phyloP scores from a whole-genome alignment of 371 early-diverging fungal species.

The Haplosporangium sp. region DNA sequence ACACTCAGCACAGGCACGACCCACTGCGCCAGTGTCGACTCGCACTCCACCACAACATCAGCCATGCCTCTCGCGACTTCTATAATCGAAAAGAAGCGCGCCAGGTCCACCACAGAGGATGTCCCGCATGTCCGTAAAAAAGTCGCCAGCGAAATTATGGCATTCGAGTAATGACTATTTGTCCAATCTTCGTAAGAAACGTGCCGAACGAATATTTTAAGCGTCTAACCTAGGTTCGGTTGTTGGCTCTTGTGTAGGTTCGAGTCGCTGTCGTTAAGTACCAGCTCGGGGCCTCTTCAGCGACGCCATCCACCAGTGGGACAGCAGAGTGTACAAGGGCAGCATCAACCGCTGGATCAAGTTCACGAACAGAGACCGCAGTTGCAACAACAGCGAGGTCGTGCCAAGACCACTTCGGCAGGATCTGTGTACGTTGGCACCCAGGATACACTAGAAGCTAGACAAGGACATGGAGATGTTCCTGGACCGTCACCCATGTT shows the following conservation, averaged over 20 bases:
- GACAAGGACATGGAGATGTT: not conserved
- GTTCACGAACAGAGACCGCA: conserved; percentile 2
- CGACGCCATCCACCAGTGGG: conserved; percentile 13
- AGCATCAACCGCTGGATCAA: conserved; percentile 1
- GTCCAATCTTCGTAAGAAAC: not conserved
- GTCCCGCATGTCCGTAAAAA: conserved; percentile 33
- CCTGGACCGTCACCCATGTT: not conserved
- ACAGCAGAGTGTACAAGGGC: conserved; percentile 8
- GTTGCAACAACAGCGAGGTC: conserved; percentile 17
- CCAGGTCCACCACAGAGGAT: conserved; percentile 18
- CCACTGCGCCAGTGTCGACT: not conserved
- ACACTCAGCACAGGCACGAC: not conserved
- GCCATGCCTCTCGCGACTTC: not conserved
- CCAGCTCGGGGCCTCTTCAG: not conserved
- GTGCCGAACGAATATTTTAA: too few species aligned
- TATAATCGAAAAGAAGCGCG: conserved; percentile 35
- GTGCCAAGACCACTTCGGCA: conserved; percentile 23
- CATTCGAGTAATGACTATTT: conserved; percentile 33
- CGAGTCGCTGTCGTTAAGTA: conserved; percentile 45
- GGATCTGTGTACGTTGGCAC: not conserved
- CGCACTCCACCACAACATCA: not conserved
- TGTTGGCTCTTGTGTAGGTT: conserved; percentile 19
- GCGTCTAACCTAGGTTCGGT: not conserved
- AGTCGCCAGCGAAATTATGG: conserved; percentile 45
- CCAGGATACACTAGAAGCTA: not conserved